Evolutionary conservation across 331 rosid species (phyloP).

Genomic region (Arachis monticola): DNA sequence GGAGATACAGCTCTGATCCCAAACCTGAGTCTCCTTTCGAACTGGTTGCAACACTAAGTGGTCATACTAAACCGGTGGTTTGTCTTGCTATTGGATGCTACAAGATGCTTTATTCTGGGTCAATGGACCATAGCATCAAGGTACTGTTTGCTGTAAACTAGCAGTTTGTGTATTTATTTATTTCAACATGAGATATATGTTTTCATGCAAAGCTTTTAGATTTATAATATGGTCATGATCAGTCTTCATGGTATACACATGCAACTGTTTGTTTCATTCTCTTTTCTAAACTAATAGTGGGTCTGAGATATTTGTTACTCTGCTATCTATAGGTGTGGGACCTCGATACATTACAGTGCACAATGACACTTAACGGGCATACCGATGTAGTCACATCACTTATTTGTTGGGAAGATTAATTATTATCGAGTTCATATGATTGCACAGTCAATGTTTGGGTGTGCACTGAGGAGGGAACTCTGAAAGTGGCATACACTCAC

Average conservation of each 20-base stretch:
- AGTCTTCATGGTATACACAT: neutral
- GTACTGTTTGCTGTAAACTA: slow-evolving; percentile 2
- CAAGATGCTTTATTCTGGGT: slow-evolving; percentile 49
- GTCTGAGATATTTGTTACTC: neutral
- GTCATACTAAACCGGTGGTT: slow-evolving; percentile 42
- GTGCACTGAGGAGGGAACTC: slow-evolving; percentile 4
- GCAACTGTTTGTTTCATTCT: neutral
- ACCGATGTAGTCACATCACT: slow-evolving; percentile 40
- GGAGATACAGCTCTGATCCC: slow-evolving; percentile 41
- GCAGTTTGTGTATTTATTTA: too few relatives aligned
- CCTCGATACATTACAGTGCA: slow-evolving; percentile 35
- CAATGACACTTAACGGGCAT: slow-evolving; percentile 40
- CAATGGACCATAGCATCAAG: slow-evolving; percentile 50
- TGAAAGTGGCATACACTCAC: slow-evolving; percentile 2
- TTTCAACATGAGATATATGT: too few relatives aligned
- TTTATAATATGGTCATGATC: neutral
- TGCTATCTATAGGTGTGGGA: slow-evolving; percentile 43
- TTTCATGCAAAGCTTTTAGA: too few relatives aligned
- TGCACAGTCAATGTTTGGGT: slow-evolving; percentile 47
- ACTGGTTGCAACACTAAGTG: slow-evolving; percentile 37
- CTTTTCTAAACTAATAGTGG: neutral
- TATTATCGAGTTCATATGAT: slow-evolving; percentile 47
- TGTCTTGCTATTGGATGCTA: slow-evolving; percentile 41
- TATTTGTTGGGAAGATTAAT: slow-evolving; percentile 39
- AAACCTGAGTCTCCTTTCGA: slow-evolving; percentile 35